Conservation (phyloP, 1,284 basidiomycete genomes). For the Irpex sp. region DNA sequence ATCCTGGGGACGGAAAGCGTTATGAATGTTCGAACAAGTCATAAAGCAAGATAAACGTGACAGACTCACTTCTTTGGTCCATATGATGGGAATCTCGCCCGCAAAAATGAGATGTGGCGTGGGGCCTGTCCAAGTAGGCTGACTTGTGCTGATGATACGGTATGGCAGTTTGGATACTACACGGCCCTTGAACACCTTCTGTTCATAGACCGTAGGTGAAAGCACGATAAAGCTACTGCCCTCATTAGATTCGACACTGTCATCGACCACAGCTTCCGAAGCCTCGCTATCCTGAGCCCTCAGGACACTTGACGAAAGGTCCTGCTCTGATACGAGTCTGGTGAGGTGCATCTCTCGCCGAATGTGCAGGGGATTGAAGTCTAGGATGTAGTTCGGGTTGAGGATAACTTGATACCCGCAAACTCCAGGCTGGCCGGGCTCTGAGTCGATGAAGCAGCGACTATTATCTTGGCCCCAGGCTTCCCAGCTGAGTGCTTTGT, state of each 20-base stretch:
- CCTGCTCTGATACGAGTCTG: too few species aligned
- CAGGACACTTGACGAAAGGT: too few species aligned
- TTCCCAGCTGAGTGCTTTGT: neutral
- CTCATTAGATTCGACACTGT: neutral
- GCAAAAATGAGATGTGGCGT: neutral
- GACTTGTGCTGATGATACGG: neutral
- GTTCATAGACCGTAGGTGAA: neutral
- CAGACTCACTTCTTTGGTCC: neutral
- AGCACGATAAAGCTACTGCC: neutral
- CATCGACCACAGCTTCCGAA: neutral
- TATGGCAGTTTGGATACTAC: neutral
- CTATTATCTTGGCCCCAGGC: neutral
- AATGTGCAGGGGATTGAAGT: neutral
- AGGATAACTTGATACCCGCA: neutral
- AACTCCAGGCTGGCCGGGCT: neutral
- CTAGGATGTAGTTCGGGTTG: neutral
- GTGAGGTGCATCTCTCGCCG: too few species aligned
- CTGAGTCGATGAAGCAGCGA: neutral
- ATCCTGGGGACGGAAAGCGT: too few species aligned
- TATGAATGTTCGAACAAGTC: too few species aligned
- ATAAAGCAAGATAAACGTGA: neutral
- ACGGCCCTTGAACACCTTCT: neutral
- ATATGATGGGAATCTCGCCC: neutral
- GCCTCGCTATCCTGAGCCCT: too few species aligned
- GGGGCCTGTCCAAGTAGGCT: neutral